phyloP scores from a whole-genome alignment of 306 rosid species.

The Pyrus betulifolia region DNA sequence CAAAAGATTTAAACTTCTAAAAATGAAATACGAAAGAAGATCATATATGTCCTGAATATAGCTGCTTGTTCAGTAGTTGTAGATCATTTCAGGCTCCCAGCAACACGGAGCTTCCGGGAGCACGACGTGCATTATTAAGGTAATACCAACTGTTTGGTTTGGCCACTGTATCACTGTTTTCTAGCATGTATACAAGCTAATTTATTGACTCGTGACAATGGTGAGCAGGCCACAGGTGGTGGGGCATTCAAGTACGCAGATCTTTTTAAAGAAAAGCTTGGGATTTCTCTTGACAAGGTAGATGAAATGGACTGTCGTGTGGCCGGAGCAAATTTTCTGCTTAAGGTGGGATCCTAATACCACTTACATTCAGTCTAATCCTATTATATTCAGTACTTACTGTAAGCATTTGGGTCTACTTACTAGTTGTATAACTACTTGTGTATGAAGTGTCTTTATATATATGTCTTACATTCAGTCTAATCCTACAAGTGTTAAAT shows the following conservation, averaged over 20 bases:
- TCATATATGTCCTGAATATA: not conserved
- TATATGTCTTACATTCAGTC: too few species aligned
- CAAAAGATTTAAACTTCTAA: not conserved
- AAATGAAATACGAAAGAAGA: not conserved
- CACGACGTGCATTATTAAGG: conserved; percentile 54
- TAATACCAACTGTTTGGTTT: conserved; percentile 6
- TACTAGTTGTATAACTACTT: too few species aligned
- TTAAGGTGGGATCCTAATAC: conserved; percentile 56
- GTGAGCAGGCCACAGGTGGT: conserved; percentile 93
- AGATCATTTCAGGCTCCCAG: conserved; percentile 47
- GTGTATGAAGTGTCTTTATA: too few species aligned
- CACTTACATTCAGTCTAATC: not conserved
- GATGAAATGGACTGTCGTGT: conserved; percentile 98
- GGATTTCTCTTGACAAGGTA: conserved; percentile 72
- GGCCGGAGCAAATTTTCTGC: conserved; percentile 92
- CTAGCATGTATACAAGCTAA: conserved; percentile 18
- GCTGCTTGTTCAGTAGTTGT: not conserved
- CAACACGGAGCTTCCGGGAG: conserved; percentile 35
- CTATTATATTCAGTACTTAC: too few species aligned
- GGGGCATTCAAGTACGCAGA: conserved; percentile 73
- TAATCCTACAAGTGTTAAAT: too few species aligned
- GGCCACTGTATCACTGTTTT: conserved; percentile 4
- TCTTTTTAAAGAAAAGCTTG: conserved; percentile 72
- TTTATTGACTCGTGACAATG: conserved; percentile 2
- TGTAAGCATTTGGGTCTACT: too few species aligned